These are phyloP conservation scores for Hygrophorus pudorinus DNA, from an alignment of 768 basidiomycete species.

Conservation along the genomic window DNA sequence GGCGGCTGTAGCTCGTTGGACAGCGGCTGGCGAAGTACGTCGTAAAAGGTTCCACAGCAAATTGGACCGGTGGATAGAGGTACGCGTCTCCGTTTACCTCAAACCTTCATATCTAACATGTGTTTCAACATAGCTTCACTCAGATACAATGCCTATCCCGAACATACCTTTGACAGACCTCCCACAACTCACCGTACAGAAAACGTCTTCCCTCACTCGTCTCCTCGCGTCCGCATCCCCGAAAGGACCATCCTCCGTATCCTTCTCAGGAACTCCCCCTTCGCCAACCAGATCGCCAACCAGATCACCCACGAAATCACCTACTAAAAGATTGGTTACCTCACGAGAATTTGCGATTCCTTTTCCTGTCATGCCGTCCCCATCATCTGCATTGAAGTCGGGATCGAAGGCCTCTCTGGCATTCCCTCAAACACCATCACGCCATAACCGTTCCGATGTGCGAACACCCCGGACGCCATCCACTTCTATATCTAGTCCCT, in stretches of 20 bases:
- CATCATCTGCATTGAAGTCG: conserved; percentile 12
- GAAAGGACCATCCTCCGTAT: conserved; percentile 40
- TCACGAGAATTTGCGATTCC: conserved; percentile 34
- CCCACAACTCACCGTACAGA: conserved; percentile 45
- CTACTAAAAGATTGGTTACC: conserved; percentile 21
- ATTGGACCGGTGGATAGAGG: conserved; percentile 56
- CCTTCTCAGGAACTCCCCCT: conserved; percentile 28
- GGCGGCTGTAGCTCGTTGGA: conserved; percentile 86
- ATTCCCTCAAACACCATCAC: conserved; percentile 62
- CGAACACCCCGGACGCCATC: conserved; percentile 38
- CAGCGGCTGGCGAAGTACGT: conserved; percentile 54
- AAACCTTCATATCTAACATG: not conserved
- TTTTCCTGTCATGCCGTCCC: conserved; percentile 35
- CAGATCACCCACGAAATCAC: conserved; percentile 28
- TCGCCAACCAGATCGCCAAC: conserved; percentile 28
- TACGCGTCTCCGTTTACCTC: conserved; percentile 14
- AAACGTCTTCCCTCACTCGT: conserved; percentile 61
- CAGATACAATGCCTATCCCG: conserved; percentile 33
- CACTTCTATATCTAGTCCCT: conserved; percentile 21
- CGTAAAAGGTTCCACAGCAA: conserved; percentile 49
- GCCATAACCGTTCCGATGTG: conserved; percentile 30
- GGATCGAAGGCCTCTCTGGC: conserved; percentile 22
- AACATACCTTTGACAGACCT: conserved; percentile 56
- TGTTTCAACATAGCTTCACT: conserved; percentile 36
- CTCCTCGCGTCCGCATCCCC: conserved; percentile 68